Evolutionary conservation across 768 basidiomycete genomes (phyloP), one percentile per base, ranked within the genome.

Genomic region (Naganishia vaughanmartiniae): DNA sequence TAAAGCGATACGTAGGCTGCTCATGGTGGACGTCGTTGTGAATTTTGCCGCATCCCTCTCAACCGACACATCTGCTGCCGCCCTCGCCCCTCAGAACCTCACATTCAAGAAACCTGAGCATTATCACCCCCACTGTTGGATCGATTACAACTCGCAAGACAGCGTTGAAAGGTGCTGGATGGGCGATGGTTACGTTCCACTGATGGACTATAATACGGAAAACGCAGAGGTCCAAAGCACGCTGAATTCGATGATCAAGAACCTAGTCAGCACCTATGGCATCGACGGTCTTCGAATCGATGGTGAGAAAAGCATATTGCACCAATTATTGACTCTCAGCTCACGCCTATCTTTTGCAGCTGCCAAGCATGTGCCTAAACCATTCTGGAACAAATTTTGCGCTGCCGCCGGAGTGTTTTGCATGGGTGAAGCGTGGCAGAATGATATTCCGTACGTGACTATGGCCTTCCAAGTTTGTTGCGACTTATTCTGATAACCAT

Each of bases 251-350:
- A 93, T 90, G 91, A 88, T 93, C 73, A 78, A 82, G 46, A 81
- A 85, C 51, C 83, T 92, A 17, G 89, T 92, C 36, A 71, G 85
- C 69, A 87, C 88, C 70, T 92, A 89, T 78, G 81, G 81, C 30
- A 89, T 94, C 67, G 91, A 93, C 78, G 92, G 92, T n/a, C 85
- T 93, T 58, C 87, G 91, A 65, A 90, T 93, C 76, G 92, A 93
- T 63, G 78, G 76, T 74, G 45, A 66, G 76, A 65, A 0, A 4
- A 4, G 24, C 28, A 7, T 1, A 1, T 58, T 58, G 34, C 34
- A 36, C 7, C 15, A 7, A 36, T 4, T 6, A 46, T 34, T 5
- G 26, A 34, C 2, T 12, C 0, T 19, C 30, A 45, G 42, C 36
- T 28, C 11, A 46, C 17, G 19, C n/a, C 54, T 54, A 69, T 51